These are phyloP conservation scores for Lagerstroemia speciosa DNA, from an alignment of 345 rosid species.

Conservation along the genomic window DNA sequence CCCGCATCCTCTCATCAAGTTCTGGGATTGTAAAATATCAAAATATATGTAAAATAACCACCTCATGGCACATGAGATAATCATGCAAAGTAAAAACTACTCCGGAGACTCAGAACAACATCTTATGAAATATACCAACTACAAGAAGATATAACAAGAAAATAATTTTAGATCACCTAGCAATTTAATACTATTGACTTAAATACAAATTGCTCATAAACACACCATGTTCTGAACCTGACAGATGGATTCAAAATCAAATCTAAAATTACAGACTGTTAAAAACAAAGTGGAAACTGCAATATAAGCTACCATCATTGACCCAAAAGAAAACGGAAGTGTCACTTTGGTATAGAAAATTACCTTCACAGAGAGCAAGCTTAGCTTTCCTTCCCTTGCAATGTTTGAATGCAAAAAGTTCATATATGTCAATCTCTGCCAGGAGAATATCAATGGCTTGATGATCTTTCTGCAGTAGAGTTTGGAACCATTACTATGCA, in stretches of 20 bases:
- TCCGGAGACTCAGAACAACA: background rate
- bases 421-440: slow-evolving; percentile 96
- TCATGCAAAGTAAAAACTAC: background rate
- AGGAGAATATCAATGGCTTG: slow-evolving; percentile 97
- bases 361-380: slow-evolving; percentile 98
- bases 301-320: background rate
- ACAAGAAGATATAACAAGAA: background rate
- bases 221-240: slow-evolving; percentile 1
- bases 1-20: slow-evolving; percentile 95
- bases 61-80: background rate
- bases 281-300: background rate
- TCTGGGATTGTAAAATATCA: slow-evolving; percentile 31
- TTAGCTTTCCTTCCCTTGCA: slow-evolving; percentile 92
- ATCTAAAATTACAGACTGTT: background rate
- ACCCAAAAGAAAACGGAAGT: background rate
- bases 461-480: slow-evolving; percentile 71
- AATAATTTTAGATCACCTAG: background rate
- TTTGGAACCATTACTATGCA: background rate
- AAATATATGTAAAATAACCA: slow-evolving; percentile 3
- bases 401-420: slow-evolving; percentile 97
- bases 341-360: background rate
- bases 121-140: background rate
- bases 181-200: background rate
- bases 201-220: background rate
- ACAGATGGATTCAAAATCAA: background rate